Percentiles rank a stretch among this genome's conserved stretches.
These are phyloP conservation scores for Cyathus striatus DNA, from an alignment of 768 basidiomycete genomes.

Conservation along the genomic window DNA sequence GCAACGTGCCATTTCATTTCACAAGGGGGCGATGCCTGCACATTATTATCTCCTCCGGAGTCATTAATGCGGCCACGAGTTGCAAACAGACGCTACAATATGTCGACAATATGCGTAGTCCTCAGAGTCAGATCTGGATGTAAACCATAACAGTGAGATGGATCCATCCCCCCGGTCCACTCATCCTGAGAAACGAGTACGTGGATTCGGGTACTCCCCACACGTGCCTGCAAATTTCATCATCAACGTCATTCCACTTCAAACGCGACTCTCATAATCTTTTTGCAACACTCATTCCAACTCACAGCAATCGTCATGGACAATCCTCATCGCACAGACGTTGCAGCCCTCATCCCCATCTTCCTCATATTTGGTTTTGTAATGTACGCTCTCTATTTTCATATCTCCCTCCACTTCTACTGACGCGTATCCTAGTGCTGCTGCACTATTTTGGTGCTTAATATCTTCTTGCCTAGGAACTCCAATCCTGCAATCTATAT, in stretches of 20 bases:
- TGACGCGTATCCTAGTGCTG: conserved; percentile 15
- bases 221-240: neutral
- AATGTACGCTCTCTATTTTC: conserved; percentile 29
- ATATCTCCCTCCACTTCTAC: conserved; percentile 1
- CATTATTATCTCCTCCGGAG: no score
- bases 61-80: no score
- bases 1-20: no score
- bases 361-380: conserved; percentile 43
- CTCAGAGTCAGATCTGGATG: no score
- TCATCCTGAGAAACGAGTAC: conserved; percentile 8
- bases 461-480: conserved; percentile 64
- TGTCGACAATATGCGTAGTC: no score
- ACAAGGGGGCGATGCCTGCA: no score
- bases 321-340: conserved; percentile 12
- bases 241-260: neutral
- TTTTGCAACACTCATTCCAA: no score
- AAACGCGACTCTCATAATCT: neutral
- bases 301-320: conserved; percentile 9
- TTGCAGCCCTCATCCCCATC: conserved; percentile 32
- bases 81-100: no score
- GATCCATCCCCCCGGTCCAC: no score
- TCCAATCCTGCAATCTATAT: conserved; percentile 36
- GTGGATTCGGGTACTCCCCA: conserved; percentile 10
- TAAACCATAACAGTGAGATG: no score
- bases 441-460: conserved; percentile 58